Base-by-base conservation (phyloP, 1,284 basidiomycete species). In the Somion occarium region DNA sequence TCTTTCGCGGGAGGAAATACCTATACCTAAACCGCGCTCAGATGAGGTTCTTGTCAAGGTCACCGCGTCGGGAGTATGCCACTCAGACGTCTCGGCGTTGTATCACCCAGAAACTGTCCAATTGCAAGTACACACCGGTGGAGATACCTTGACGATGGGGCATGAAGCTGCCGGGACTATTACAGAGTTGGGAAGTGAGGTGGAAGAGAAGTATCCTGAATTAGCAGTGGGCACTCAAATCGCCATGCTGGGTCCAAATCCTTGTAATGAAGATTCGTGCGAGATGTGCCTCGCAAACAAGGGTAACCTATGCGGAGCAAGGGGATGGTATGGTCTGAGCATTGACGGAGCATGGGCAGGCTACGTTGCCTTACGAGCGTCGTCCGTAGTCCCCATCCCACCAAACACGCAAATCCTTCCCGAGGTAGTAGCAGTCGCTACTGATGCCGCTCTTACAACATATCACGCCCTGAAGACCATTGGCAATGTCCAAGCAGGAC, bases 391-490 rank as follows among this genome's bases (percentile, higher is more conserved):
- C 25, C 58, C 53, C 26, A 53, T 63, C 15, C 59, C 61, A 2
- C 53, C 46, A 9, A 51, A 54, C 43, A 13, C 44, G 43, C 19
- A 42, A 12, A 49, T 63, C 41, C 39, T 56, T 7, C 59, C 61
- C n/a, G 48, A 43, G 3, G 45, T 57, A n/a, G 60, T 52, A 11
- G 59, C 61, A 9, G 51, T 56, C 20, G 49, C 60, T 20, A 63
- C 61, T 22, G 61, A 63, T 46, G 61, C 61, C 3, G 54, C 59
- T 19, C 49, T 60, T 47, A 61, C 61, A 11, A 57, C 61, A 4
- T 63, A 56, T 34, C 61, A 61, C 39, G 60, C 57, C 5, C 39
- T 63, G 30, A 55, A 52, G 26, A 53, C 53, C 12, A 49, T 48
- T 37, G 57, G 50, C 43, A 30, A 38, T 7, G 38, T 61, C 19